phyloP scores from a whole-genome alignment of 306 rosid genomes.

The Corylus americana region DNA sequence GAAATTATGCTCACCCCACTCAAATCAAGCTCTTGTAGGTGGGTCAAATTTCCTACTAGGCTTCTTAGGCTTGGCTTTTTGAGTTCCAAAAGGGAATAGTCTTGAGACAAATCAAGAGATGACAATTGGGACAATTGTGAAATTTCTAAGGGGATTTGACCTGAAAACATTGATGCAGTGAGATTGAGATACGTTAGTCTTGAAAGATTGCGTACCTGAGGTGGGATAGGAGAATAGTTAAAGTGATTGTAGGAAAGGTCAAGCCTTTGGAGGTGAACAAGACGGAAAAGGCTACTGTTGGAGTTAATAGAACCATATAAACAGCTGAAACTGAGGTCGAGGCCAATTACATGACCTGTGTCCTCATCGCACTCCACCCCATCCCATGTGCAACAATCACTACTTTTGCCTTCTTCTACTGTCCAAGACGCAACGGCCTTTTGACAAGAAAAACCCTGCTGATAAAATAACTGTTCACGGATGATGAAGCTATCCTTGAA shows the following conservation, averaged over 20 bases:
- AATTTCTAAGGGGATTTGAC: not conserved
- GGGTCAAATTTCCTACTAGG: not conserved
- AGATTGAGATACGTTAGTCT: not conserved
- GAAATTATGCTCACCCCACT: no score
- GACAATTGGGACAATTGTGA: not conserved
- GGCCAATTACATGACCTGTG: not conserved
- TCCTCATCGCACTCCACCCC: not conserved
- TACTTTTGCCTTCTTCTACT: not conserved
- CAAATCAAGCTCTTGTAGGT: not conserved
- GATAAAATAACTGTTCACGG: rapidly evolving
- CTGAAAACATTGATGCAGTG: not conserved
- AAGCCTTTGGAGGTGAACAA: no score
- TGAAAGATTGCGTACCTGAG: not conserved
- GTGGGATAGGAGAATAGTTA: no score
- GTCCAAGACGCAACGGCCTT: not conserved
- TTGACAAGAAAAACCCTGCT: not conserved
- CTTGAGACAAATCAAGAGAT: not conserved
- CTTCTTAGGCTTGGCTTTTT: not conserved
- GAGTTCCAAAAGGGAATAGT: not conserved
- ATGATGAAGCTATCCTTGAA: not conserved
- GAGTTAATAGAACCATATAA: not conserved
- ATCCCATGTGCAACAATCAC: not conserved
- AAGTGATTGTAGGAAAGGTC: no score
- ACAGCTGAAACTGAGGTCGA: not conserved
- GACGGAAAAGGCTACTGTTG: no score